Percentiles rank a stretch among this genome's conserved stretches.
Conservation (phyloP, 257 asterid species). For the Hygrophila difformis region DNA sequence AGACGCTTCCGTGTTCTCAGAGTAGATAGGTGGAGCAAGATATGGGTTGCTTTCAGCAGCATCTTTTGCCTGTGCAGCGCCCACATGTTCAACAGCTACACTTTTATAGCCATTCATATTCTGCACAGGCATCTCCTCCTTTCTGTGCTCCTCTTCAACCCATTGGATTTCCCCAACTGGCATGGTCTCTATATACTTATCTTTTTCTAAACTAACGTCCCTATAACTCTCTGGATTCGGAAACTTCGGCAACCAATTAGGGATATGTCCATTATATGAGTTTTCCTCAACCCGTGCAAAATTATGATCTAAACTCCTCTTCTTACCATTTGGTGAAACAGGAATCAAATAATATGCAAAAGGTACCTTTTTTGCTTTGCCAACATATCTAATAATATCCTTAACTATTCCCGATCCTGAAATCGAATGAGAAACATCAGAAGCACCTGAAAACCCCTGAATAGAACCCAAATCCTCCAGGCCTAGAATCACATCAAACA, state of each 20-base stretch:
- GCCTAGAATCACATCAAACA: constrained; percentile 66
- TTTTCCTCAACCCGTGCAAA: constrained; percentile 38
- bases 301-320: constrained; percentile 29
- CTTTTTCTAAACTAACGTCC: constrained; percentile 22
- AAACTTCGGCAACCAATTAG: constrained; percentile 60
- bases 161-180: constrained; percentile 20
- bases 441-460: constrained; percentile 40
- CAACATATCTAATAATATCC: constrained; percentile 43
- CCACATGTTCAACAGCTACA: constrained; percentile 26
- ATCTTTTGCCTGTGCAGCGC: constrained; percentile 33
- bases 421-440: constrained; percentile 43
- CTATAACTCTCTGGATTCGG: constrained; percentile 38
- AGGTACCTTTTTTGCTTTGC: constrained; percentile 50
- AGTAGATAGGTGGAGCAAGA: constrained; percentile 57
- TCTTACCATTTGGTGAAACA: constrained; percentile 50
- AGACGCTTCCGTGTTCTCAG: constrained; percentile 44
- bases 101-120: constrained; percentile 44
- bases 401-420: constrained; percentile 45
- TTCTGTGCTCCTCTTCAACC: constrained; percentile 29
- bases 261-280: constrained; percentile 51
- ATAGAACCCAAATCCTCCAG: constrained; percentile 50
- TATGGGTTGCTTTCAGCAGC: constrained; percentile 49
- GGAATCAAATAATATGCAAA: constrained; percentile 53
- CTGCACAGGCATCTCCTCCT: constrained; percentile 26
- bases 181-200: constrained; percentile 17